A percentile compares a stretch with the other conserved stretches of the same genome.
These are phyloP conservation scores for Wickerhamomyces pijperi DNA, from an alignment of 805 yeast genomes.

Conservation along the genomic window DNA sequence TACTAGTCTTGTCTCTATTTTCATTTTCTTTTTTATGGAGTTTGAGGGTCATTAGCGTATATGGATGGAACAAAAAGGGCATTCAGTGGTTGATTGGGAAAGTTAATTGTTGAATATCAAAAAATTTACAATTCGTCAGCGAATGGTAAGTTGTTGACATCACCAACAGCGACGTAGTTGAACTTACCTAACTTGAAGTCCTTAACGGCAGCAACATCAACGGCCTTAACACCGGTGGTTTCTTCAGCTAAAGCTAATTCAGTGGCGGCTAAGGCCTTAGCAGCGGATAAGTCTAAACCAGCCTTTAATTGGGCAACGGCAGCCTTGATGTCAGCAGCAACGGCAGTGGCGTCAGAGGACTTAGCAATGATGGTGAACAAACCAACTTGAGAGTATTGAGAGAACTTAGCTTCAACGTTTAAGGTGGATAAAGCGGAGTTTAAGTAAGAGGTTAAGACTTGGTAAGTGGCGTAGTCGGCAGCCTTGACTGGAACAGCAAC, in stretches of 20 bases:
- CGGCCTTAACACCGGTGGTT: constrained; percentile 20
- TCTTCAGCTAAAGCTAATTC: constrained; percentile 31
- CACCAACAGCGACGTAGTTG: constrained; percentile 86
- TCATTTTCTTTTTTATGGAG: neutral
- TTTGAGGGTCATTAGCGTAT: neutral
- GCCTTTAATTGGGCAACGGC: constrained; percentile 41
- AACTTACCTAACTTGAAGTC: constrained; percentile 44
- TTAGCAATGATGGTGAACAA: constrained; percentile 63
- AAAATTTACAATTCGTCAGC: constrained; percentile 67
- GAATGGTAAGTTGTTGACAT: constrained; percentile 75
- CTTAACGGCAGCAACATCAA: constrained; percentile 28
- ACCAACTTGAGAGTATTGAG: constrained; percentile 68
- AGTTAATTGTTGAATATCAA: neutral
- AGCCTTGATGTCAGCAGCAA: constrained; percentile 49
- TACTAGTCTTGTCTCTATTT: too few relatives aligned
- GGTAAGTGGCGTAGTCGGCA: constrained; percentile 53
- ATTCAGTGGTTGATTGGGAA: too few relatives aligned
- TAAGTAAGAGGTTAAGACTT: constrained; percentile 61
- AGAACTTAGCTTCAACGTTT: constrained; percentile 38
- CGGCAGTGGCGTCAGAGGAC: constrained; percentile 43
- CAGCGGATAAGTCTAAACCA: constrained; percentile 47
- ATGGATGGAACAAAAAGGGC: neutral
- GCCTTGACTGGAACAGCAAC: constrained; percentile 71
- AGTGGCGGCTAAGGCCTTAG: constrained; percentile 41
- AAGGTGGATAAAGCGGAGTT: constrained; percentile 45